Conservation (phyloP, 257 asterid genomes). For the Paulownia fortunei region DNA sequence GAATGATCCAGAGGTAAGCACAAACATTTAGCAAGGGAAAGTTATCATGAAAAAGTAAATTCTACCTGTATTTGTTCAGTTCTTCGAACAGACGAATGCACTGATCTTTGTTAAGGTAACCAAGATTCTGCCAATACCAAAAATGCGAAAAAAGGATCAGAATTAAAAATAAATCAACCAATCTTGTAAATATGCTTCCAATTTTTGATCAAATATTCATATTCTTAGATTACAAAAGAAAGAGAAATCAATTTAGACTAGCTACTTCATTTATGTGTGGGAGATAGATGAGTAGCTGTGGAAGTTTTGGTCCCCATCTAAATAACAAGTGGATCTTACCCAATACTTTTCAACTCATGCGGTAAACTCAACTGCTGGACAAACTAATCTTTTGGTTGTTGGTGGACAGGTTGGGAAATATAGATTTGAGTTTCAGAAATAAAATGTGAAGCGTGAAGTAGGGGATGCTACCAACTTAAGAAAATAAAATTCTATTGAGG, state of each 20-base stretch:
- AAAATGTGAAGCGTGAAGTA: neutral
- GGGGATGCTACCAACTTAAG: constrained; percentile 21
- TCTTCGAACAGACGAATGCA: constrained; percentile 88
- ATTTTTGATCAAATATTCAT: neutral
- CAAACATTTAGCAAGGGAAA: constrained; percentile 27
- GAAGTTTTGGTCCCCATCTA: neutral
- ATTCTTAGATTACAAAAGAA: constrained; percentile 7
- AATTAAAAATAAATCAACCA: constrained; percentile 11
- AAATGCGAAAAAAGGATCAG: constrained; percentile 11
- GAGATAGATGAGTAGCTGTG: constrained; percentile 9
- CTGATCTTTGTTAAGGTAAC: constrained; percentile 81
- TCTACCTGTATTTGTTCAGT: constrained; percentile 92
- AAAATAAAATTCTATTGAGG: neutral
- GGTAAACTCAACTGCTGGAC: constrained; percentile 11
- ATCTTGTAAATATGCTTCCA: constrained; percentile 10
- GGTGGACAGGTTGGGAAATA: neutral
- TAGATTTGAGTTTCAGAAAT: constrained; percentile 12
- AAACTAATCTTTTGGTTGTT: neutral
- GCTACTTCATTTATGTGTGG: constrained; percentile 11
- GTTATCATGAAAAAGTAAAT: constrained; percentile 17
- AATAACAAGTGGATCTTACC: constrained; percentile 18
- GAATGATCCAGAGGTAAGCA: neutral
- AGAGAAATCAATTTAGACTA: constrained; percentile 1
- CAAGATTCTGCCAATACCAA: constrained; percentile 56
- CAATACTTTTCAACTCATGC: neutral